A percentile compares a stretch with the other conserved stretches of the same genome.
Evolutionary conservation across 139 green algal genomes (phyloP).

Genomic region (Chlorella sp.): DNA sequence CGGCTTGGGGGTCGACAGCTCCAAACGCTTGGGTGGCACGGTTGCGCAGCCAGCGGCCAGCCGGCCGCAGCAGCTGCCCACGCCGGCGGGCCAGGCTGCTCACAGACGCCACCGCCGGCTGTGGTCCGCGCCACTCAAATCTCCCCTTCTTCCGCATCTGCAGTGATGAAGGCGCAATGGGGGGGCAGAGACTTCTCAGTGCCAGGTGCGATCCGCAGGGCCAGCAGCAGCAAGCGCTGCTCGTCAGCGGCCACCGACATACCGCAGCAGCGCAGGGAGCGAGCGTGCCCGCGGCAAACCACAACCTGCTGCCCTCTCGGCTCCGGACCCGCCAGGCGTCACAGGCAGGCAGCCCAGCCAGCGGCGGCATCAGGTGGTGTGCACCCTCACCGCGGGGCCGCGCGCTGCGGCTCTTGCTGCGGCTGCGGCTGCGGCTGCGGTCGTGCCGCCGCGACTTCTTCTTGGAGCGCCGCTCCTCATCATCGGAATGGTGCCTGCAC

Average conservation of each 20-base stretch:
- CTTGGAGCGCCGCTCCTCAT: slow-evolving; percentile 28
- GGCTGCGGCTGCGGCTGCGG: background rate
- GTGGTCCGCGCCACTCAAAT: too few relatives aligned
- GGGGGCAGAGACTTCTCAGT: background rate
- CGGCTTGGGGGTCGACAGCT: too few relatives aligned
- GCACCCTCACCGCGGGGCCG: background rate
- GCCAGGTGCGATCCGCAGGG: background rate
- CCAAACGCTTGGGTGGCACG: too few relatives aligned
- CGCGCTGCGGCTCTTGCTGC: slow-evolving; percentile 2
- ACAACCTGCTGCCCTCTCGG: background rate
- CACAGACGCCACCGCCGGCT: too few relatives aligned
- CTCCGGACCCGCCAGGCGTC: too few relatives aligned
- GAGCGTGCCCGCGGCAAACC: background rate
- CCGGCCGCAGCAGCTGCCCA: too few relatives aligned
- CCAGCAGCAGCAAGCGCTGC: background rate
- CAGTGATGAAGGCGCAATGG: background rate
- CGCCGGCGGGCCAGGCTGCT: too few relatives aligned
- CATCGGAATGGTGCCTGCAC: background rate
- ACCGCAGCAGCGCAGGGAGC: background rate
- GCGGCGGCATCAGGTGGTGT: background rate
- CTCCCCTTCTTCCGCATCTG: slow-evolving; percentile 25
- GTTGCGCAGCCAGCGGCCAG: too few relatives aligned
- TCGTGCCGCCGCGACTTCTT: slow-evolving; percentile 12
- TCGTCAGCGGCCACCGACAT: background rate
- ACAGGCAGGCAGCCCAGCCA: background rate